Percentiles rank a stretch among this genome's conserved stretches.
These are phyloP conservation scores for Waltergamsia citrina DNA, from an alignment of 2,329 filamentous ascomycete species.

Conservation along the genomic window DNA sequence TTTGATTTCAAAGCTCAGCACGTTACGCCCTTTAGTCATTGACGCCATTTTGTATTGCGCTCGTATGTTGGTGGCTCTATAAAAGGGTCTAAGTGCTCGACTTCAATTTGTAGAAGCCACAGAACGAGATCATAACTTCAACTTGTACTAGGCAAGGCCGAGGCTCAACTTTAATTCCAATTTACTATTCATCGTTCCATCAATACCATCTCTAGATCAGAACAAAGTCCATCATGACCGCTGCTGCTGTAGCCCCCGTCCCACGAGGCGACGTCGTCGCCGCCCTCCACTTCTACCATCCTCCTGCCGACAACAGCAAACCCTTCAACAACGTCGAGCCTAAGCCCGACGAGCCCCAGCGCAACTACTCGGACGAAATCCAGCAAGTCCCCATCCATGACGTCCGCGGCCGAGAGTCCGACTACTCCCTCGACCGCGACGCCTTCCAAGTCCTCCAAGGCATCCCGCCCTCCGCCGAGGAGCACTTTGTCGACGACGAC, in stretches of 20 bases:
- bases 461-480: slow-evolving; percentile 45
- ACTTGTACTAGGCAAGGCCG: not conserved
- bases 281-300: slow-evolving; percentile 54
- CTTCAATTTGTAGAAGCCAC: too few relatives aligned
- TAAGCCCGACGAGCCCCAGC: slow-evolving; percentile 48
- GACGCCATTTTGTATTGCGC: too few relatives aligned
- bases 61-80: too few relatives aligned
- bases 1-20: not conserved
- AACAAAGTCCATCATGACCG: slow-evolving; percentile 23
- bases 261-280: slow-evolving; percentile 53
- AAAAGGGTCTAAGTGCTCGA: too few relatives aligned
- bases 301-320: slow-evolving; percentile 46
- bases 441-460: slow-evolving; percentile 60
- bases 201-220: not conserved
- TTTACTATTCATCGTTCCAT: too few relatives aligned
- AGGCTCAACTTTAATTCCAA: slow-evolving; percentile 1
- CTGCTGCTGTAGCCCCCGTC: slow-evolving; percentile 20
- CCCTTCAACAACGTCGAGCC: slow-evolving; percentile 64
- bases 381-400: slow-evolving; percentile 56
- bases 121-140: too few relatives aligned
- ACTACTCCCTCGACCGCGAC: slow-evolving; percentile 61
- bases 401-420: slow-evolving; percentile 59
- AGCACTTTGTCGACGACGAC: slow-evolving; percentile 57
- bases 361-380: slow-evolving; percentile 49
- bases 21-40: not conserved